Conservation (phyloP, 805 yeast species). For the Saccharomycopsis malanga region DNA sequence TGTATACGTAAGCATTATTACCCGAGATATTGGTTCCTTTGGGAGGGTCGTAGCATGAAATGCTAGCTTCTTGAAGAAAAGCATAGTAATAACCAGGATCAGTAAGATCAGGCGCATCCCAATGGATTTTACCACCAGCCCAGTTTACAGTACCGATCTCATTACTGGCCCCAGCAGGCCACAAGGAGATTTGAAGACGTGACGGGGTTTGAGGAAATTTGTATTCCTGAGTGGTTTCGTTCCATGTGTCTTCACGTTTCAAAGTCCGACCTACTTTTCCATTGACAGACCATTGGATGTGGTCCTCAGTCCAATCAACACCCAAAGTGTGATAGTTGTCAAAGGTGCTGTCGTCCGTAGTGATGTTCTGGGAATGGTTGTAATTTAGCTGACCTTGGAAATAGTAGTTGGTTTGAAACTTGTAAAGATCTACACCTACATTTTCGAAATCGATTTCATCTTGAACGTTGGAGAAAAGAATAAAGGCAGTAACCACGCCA, state of each 20-base stretch:
- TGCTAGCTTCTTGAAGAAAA: constrained; percentile 48
- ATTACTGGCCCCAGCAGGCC: constrained; percentile 66
- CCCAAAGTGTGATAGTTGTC: constrained; percentile 67
- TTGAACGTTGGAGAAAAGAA: constrained; percentile 73
- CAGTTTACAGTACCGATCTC: constrained; percentile 67
- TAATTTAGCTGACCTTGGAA: constrained; percentile 67
- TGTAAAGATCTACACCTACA: constrained; percentile 64
- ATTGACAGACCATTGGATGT: constrained; percentile 64
- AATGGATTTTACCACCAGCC: constrained; percentile 85
- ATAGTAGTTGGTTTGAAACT: constrained; percentile 75
- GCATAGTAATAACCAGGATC: constrained; percentile 80
- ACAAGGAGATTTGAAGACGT: constrained; percentile 61
- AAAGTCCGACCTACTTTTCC: constrained; percentile 63
- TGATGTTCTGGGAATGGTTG: constrained; percentile 43
- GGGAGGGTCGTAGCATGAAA: constrained; percentile 73
- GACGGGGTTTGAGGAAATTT: constrained; percentile 70
- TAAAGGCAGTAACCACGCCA: constrained; percentile 83
- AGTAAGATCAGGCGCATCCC: constrained; percentile 69
- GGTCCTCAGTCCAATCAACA: constrained; percentile 76
- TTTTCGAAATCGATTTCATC: constrained; percentile 90
- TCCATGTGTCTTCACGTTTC: constrained; percentile 51
- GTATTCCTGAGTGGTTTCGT: constrained; percentile 51
- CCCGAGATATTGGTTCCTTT: constrained; percentile 39
- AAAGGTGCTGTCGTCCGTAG: constrained; percentile 48
- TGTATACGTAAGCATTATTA: constrained; percentile 46